Base-by-base conservation (phyloP, 306 rosid species). In the Amphicarpaea edgeworthii region DNA sequence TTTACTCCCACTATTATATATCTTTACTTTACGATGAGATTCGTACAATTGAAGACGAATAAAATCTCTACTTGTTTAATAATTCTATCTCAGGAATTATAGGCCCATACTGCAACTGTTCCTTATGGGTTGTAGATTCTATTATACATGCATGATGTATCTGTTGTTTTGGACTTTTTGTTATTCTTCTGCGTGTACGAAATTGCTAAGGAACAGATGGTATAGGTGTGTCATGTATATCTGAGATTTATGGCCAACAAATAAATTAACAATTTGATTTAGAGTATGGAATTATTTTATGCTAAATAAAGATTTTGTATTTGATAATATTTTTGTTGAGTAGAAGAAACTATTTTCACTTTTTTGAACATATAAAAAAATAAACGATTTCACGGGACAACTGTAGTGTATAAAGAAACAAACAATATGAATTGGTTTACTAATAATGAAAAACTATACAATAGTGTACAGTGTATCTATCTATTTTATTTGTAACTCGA, bases 21-120 rank as follows among this genome's bases (percentile, higher is more conserved):
- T 54, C n/a, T n/a, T n/a, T n/a, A n/a, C 64, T 38, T 54, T 54
- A 8, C 9, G 2, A 14, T 20, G 38, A 37, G 51, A 70, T 70
- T 17, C 46, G 7, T 19, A 55, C 41, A 24, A 40, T 23, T 9
- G 26, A 58, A 57, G n/a, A n/a, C 12, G 34, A 19, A 71, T 7
- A 6, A 12, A 20, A 19, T 71, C 9, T 53, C 2, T 26, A 8
- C 12, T 41, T 24, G 19, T 23, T 57, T 72, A 38, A 24, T 57
- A n/a, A n/a, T 73, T 40, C 41, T 12, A 17, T 9, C 20, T 1
- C 37, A 14, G 42, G 8, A 23, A 7, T 7, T 47, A n/a, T n/a
- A 41, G 70, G 70, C 10, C 70, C 76, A 62, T 15, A 7, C 54
- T 32, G 23, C 42, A 42, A 24, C 30, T 59, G 55, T 26, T 46